Evolutionary conservation across 73 alveolate genomes (phyloP), one percentile per base, ranked within the genome.

Genomic region (Symbiodinium natans): DNA sequence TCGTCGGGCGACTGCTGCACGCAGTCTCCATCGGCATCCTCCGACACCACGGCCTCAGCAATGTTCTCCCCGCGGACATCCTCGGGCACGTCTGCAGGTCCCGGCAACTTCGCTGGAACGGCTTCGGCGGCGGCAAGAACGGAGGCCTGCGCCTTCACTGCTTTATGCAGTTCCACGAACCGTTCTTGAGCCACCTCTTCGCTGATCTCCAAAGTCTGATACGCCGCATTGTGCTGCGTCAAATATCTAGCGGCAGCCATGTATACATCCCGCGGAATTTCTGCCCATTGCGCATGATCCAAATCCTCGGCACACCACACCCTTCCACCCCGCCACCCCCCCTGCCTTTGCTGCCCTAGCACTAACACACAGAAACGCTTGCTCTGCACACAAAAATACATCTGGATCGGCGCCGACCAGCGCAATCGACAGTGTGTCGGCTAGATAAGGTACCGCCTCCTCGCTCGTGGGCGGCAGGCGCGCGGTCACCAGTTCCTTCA

Each of bases 261-360:
- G 43, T 82, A 82, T 3, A 25, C 39, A 41, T 82, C 71, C 71
- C 68, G 36, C 21, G 90, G 90, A 6, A 82, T 48, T 41, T 82
- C 90, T 25, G 90, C 90, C 90, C 90, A 82, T 5, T 27, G 1
- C 5, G 90, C 90, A 31, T 34, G 90, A 19, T 82, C 90, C 90
- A 82, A 41, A 41, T 82, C 90, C 63, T 29, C 19, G 9, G n/a
- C 5, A 63, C 31, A 63, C 82, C n/a, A n/a, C n/a, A n/a, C n/a
- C n/a, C n/a, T n/a, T n/a, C n/a, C n/a, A n/a, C n/a, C n/a, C n/a
- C n/a, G n/a, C n/a, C n/a, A n/a, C n/a, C n/a, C n/a, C n/a, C n/a
- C n/a, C n/a, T n/a, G n/a, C n/a, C n/a, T n/a, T n/a, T n/a, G n/a
- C n/a, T n/a, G n/a, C n/a, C n/a, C n/a, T n/a, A n/a, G n/a, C n/a